Evolutionary conservation across 108 stramenopile species (phyloP).

Genomic region (Cyclotella kingstonii): DNA sequence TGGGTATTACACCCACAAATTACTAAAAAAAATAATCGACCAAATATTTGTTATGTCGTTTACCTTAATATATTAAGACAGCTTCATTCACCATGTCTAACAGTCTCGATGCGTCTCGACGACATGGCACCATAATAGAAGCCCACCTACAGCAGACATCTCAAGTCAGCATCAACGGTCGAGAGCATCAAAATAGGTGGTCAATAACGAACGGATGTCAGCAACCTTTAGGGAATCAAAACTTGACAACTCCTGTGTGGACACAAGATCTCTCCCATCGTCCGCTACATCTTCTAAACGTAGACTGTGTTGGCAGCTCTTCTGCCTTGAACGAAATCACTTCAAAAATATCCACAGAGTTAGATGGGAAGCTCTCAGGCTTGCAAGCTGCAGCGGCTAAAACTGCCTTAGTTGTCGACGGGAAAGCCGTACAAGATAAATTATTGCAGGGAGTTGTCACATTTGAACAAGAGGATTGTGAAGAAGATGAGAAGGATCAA

Average conservation of each 20-base stretch:
- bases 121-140: not conserved
- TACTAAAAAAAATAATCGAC: too few relatives aligned
- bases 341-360: not conserved
- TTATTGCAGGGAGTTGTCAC: not conserved
- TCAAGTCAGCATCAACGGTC: not conserved
- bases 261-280: too few relatives aligned
- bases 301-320: not conserved
- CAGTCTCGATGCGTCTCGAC: constrained; percentile 11
- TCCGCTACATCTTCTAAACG: too few relatives aligned
- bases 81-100: not conserved
- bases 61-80: too few relatives aligned
- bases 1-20: too few relatives aligned
- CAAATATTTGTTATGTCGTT: too few relatives aligned
- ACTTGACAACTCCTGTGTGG: too few relatives aligned
- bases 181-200: too few relatives aligned
- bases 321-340: not conserved
- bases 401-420: constrained; percentile 19
- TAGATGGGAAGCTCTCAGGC: constrained; percentile 29
- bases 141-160: not conserved
- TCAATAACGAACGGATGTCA: too few relatives aligned
- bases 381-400: constrained; percentile 34
- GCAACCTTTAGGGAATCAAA: too few relatives aligned
- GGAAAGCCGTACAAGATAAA: not conserved
- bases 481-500: constrained; percentile 23
- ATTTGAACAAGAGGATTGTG: not conserved